These are phyloP conservation scores for Macrophomina phaseolina DNA, from an alignment of 2,329 filamentous ascomycete genomes.

Conservation along the genomic window DNA sequence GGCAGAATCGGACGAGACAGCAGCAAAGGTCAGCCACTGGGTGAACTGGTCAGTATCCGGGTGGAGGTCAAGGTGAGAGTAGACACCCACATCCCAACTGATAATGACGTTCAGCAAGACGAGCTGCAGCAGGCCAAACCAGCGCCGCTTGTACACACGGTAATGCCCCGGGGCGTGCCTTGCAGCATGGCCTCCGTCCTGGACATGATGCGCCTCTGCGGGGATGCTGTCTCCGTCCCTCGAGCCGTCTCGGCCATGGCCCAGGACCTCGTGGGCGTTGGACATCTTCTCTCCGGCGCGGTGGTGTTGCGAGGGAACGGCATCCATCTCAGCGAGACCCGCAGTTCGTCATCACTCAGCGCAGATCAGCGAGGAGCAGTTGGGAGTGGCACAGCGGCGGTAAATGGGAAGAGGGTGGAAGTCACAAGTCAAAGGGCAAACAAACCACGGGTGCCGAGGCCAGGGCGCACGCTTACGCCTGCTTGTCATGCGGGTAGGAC, in stretches of 20 bases:
- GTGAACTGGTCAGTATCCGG: constrained; percentile 19
- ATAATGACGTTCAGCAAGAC: constrained; percentile 90
- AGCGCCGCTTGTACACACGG: constrained; percentile 79
- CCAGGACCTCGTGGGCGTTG: not conserved
- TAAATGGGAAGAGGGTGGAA: too few species aligned
- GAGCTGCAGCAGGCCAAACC: constrained; percentile 84
- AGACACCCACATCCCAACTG: constrained; percentile 84
- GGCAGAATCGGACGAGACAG: constrained; percentile 76
- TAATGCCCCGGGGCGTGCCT: constrained; percentile 32
- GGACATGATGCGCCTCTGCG: not conserved
- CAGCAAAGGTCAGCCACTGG: constrained; percentile 93
- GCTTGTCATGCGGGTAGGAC: constrained; percentile 10
- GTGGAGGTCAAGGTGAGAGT: not conserved
- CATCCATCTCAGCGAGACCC: constrained; percentile 9
- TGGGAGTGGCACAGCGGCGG: not conserved
- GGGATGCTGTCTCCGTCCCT: not conserved
- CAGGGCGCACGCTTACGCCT: not conserved
- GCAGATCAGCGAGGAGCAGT: constrained; percentile 3
- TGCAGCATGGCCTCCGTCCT: not conserved
- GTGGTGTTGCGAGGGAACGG: constrained; percentile 1
- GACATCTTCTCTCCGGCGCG: constrained; percentile 13
- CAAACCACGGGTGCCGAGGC: not conserved
- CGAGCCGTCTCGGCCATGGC: not conserved
- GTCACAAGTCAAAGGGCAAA: not conserved
- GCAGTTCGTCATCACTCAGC: constrained; percentile 3